These are phyloP conservation scores for Penicillium palitans DNA, from an alignment of 2,329 filamentous ascomycete genomes.

Conservation along the genomic window DNA sequence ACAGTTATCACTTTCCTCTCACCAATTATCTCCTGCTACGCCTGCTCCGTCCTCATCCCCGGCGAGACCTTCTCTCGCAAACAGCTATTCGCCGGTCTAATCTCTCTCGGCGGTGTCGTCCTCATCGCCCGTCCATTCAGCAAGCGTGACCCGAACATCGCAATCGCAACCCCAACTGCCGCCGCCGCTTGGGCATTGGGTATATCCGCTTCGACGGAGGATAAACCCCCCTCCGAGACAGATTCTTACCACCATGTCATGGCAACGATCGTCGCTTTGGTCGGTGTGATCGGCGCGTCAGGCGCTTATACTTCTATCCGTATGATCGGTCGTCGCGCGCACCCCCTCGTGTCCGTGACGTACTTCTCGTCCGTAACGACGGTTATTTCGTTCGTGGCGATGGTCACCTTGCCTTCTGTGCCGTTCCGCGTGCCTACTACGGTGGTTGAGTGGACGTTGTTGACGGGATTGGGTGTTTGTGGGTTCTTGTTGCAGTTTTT, in stretches of 20 bases:
- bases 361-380: slow-evolving; percentile 75
- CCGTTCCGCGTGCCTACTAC: slow-evolving; percentile 58
- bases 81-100: slow-evolving; percentile 72
- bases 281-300: slow-evolving; percentile 75
- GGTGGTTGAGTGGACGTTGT: slow-evolving; percentile 62
- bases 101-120: slow-evolving; percentile 77
- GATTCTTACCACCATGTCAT: slow-evolving; percentile 65
- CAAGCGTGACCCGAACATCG: slow-evolving; percentile 7
- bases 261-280: slow-evolving; percentile 69
- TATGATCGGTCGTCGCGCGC: slow-evolving; percentile 75
- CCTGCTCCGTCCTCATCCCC: slow-evolving; percentile 69
- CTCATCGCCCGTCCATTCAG: slow-evolving; percentile 72
- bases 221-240: slow-evolving; percentile 34
- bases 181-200: slow-evolving; percentile 8
- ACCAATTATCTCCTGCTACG: slow-evolving; percentile 75
- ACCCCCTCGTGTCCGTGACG: slow-evolving; percentile 81
- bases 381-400: slow-evolving; percentile 63
- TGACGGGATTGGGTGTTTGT: slow-evolving; percentile 67
- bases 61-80: slow-evolving; percentile 75
- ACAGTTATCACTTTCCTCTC: slow-evolving; percentile 87
- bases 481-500: slow-evolving; percentile 86
- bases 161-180: slow-evolving; percentile 21
- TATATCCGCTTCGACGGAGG: slow-evolving; percentile 10
- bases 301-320: slow-evolving; percentile 75
- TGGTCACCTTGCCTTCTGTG: slow-evolving; percentile 58